Percentiles rank a stretch among this genome's conserved stretches.
Conservation (phyloP, 495 filamentous ascomycete genomes). For the Aspergillus saccharolyticus region DNA sequence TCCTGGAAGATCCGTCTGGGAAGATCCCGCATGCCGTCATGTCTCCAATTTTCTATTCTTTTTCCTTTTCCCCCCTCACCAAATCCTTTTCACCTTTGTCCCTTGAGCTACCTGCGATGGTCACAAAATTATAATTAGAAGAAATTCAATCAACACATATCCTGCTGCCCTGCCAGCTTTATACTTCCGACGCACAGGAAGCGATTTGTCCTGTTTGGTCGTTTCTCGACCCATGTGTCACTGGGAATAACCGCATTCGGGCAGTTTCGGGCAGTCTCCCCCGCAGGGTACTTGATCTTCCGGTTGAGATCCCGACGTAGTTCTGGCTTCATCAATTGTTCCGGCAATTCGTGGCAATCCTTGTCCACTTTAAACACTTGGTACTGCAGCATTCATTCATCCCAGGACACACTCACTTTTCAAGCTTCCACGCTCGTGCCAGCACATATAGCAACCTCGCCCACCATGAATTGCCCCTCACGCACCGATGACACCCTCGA, state of each 20-base stretch:
- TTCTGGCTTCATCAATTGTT: neutral
- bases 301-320: conserved; percentile 8
- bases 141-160: neutral
- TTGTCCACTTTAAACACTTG: neutral
- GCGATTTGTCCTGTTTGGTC: neutral
- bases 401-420: neutral
- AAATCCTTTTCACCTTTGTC: neutral
- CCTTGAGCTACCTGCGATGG: neutral
- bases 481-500: conserved; percentile 54
- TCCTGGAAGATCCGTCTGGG: too few relatives aligned
- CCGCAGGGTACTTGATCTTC: conserved; percentile 12
- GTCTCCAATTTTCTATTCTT: neutral
- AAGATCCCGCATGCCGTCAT: conserved; percentile 1
- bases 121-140: neutral
- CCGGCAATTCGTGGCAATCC: neutral
- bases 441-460: neutral
- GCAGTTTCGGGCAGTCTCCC: conserved; percentile 21
- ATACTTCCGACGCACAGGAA: neutral
- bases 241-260: conserved; percentile 15
- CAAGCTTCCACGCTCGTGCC: neutral
- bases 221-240: neutral
- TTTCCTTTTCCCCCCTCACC: neutral
- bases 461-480: conserved; percentile 60
- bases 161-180: neutral
- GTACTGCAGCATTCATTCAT: neutral